These are phyloP conservation scores for Rhynchosporium secalis DNA, from an alignment of 2,329 filamentous ascomycete species.

Conservation along the genomic window DNA sequence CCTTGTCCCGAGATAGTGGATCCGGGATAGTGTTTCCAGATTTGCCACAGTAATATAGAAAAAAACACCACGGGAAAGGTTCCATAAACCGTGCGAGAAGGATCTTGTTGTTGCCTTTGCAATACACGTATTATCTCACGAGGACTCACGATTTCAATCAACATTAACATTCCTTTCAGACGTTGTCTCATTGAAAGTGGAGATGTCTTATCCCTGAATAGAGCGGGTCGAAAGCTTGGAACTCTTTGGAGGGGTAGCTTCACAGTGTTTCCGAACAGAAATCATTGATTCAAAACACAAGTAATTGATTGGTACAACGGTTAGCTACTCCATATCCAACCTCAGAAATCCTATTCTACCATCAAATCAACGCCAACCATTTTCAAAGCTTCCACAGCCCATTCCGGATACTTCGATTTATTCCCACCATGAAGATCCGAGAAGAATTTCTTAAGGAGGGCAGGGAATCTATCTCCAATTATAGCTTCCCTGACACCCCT, in stretches of 20 bases:
- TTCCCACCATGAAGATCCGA: constrained; percentile 64
- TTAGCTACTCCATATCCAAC: constrained; percentile 25
- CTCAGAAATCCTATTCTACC: constrained; percentile 25
- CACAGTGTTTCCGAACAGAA: background rate
- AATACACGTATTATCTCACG: background rate
- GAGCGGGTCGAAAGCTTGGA: constrained; percentile 5
- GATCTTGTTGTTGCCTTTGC: background rate
- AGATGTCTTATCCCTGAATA: constrained; percentile 6
- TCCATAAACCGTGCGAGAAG: background rate
- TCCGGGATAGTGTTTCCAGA: too few relatives aligned
- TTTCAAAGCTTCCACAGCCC: constrained; percentile 79
- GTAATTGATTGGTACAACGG: constrained; percentile 14
- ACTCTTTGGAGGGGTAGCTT: constrained; percentile 7
- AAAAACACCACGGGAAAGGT: background rate
- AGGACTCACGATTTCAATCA: too few relatives aligned
- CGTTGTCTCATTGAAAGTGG: background rate
- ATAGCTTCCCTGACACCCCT: constrained; percentile 71
- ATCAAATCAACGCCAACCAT: constrained; percentile 79
- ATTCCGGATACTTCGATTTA: constrained; percentile 69
- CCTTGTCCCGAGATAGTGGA: background rate
- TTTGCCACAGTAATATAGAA: too few relatives aligned
- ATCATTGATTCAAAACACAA: constrained; percentile 10
- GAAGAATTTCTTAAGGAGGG: constrained; percentile 79
- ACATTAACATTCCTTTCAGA: too few relatives aligned
- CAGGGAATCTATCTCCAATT: constrained; percentile 76